phyloP scores from a whole-genome alignment of 179 eudicot genomes.

The Vitellaria paradoxa region DNA sequence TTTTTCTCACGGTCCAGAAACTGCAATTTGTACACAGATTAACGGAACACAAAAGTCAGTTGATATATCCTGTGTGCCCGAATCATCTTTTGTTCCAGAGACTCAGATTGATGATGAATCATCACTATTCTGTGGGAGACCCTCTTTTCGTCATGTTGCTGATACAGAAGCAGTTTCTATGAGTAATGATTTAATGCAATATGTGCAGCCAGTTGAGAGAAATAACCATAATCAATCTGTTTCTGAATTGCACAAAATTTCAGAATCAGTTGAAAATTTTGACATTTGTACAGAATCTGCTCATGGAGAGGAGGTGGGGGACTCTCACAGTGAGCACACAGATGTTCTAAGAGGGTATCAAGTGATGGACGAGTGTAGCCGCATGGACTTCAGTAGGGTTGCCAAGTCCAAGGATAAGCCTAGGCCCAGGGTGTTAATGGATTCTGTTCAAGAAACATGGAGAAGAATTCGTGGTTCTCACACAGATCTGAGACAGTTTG shows the following conservation, averaged over 20 bases:
- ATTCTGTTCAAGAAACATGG: constrained; percentile 75
- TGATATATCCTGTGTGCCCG: constrained; percentile 71
- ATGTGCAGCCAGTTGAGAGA: constrained; percentile 19
- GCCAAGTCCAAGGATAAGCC: constrained; percentile 33
- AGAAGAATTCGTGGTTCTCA: constrained; percentile 45
- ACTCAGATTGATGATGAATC: constrained; percentile 51
- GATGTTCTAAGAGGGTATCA: constrained; percentile 55
- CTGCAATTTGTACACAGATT: constrained; percentile 26
- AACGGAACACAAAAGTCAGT: constrained; percentile 42
- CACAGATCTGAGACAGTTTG: constrained; percentile 47
- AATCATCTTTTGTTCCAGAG: constrained; percentile 92
- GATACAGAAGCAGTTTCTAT: constrained; percentile 37
- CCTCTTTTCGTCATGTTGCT: constrained; percentile 23
- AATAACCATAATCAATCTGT: constrained; percentile 21
- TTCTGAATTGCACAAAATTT: constrained; percentile 19
- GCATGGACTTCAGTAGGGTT: constrained; percentile 55
- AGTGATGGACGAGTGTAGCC: constrained; percentile 92
- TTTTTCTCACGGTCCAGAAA: constrained; percentile 29
- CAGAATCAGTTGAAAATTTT: constrained; percentile 24
- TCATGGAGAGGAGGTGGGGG: constrained; percentile 55
- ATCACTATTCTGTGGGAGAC: constrained; percentile 31
- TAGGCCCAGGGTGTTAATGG: constrained; percentile 20
- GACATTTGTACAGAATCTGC: constrained; percentile 24
- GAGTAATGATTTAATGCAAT: constrained; percentile 8
- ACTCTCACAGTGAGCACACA: constrained; percentile 47